Percentiles rank a stretch among this genome's conserved stretches.
These are phyloP conservation scores for Fulvia fulva DNA, from an alignment of 2,329 filamentous ascomycete genomes.

Conservation along the genomic window DNA sequence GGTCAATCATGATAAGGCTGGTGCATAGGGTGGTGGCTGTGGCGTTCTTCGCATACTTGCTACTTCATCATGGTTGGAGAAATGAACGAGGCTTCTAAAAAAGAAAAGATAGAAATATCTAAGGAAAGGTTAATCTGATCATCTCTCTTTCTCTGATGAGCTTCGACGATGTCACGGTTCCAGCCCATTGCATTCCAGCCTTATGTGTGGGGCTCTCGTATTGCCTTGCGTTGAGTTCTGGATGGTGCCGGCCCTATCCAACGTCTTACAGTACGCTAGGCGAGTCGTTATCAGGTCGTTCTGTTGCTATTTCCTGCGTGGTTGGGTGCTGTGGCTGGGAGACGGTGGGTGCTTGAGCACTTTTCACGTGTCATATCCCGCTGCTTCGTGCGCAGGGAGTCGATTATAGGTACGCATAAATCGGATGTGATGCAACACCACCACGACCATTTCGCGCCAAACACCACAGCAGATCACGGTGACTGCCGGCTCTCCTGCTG, in stretches of 20 bases:
- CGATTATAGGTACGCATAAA: background rate
- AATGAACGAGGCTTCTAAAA: background rate
- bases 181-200: too few relatives aligned
- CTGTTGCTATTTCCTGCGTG: background rate
- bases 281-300: background rate
- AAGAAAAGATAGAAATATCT: background rate
- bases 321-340: too few relatives aligned
- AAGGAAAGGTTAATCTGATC: too few relatives aligned
- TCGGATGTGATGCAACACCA: background rate
- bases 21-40: background rate
- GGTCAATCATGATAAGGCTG: background rate
- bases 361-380: background rate
- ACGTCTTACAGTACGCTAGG: background rate
- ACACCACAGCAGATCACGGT: too few relatives aligned
- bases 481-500: too few relatives aligned
- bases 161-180: too few relatives aligned
- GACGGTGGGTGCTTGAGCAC: too few relatives aligned
- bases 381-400: background rate
- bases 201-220: too few relatives aligned
- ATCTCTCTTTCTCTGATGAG: too few relatives aligned
- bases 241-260: too few relatives aligned
- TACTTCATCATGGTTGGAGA: background rate
- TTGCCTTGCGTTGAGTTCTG: too few relatives aligned
- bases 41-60: background rate
- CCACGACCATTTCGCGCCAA: too few relatives aligned